Evolutionary conservation across 805 yeast genomes (phyloP), one percentile per base, ranked within the genome.

Genomic region (Hanseniaspora lindneri): DNA sequence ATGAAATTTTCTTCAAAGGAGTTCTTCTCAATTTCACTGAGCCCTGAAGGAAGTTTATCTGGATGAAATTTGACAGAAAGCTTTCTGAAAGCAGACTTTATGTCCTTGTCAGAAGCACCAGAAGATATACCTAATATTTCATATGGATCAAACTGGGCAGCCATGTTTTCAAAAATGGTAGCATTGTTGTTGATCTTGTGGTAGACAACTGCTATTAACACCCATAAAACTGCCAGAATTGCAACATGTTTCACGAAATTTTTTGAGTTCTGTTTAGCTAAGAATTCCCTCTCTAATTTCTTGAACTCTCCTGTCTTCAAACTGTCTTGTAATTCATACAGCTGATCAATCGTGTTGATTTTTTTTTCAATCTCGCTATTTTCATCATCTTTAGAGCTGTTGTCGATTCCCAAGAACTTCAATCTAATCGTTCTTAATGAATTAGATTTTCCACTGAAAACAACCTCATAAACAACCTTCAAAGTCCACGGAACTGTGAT

Each of bases 41-140:
- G 64, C 55, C 77, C 62, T 53, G 77, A 75, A 34, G 80, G 73
- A 52, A 88, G 68, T 66, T 92, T 92, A 66, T 92, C 99, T 2
- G 99, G 99, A 63, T 92, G 99, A 66, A 73, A 83, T 59, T 80
- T 82, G 57, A 89, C 68, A 2, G 97, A 84, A 46, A 92, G 72
- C 66, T 85, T 85, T 66, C 95, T 78, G 67, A 84, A 92, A 23
- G 80, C 80, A 42, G 83, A 70, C 63, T 83, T 86, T 65, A 92
- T 76, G 49, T 81, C 87, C 58, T 75, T 77, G 43, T 83, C 95
- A 10, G 76, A 59, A 9, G 96, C 77, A 30, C 79, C 69, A 39
- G 73, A 71, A 20, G 82, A 71, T 4, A 49, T 39, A 3, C 46
- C 49, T 56, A 92, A 72, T 51, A 92, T 75, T 51, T 80, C 83